These are phyloP conservation scores for Cystobasidium pallidum DNA, from an alignment of 1,284 basidiomycete genomes.

Conservation along the genomic window DNA sequence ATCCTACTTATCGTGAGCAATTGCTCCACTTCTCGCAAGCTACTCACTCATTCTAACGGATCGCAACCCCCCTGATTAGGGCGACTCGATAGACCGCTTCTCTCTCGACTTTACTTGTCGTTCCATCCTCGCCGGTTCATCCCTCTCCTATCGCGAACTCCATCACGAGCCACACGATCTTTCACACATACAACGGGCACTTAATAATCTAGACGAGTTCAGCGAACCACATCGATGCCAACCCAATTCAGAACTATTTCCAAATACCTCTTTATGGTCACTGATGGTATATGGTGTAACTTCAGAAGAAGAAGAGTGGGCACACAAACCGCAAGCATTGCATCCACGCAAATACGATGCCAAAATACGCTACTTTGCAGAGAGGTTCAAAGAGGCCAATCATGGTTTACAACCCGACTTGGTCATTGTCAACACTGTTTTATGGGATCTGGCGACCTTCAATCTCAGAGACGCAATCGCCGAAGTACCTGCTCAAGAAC, in stretches of 20 bases:
- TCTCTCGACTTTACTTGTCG: conserved; percentile 27
- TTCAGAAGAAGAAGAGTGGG: conserved; percentile 22
- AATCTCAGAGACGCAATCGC: conserved; percentile 27
- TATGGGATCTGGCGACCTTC: conserved; percentile 31
- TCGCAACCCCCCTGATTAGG: background rate
- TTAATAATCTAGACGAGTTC: conserved; percentile 26
- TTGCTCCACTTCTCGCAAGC: too few relatives aligned
- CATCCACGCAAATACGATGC: conserved; percentile 24
- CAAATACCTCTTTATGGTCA: conserved; percentile 17
- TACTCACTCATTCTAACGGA: background rate
- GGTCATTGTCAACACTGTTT: conserved; percentile 27
- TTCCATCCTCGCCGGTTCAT: background rate
- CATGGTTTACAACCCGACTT: conserved; percentile 21
- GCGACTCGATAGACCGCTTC: conserved; percentile 36
- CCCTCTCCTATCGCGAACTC: conserved; percentile 8
- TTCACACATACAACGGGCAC: background rate
- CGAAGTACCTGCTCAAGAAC: conserved; percentile 12
- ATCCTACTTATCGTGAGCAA: conserved; percentile 18
- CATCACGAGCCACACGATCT: conserved; percentile 28
- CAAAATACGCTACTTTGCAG: conserved; percentile 21
- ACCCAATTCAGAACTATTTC: background rate
- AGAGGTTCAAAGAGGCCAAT: conserved; percentile 3
- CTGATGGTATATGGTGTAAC: conserved; percentile 31
- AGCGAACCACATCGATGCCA: conserved; percentile 17
- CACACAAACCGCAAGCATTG: conserved; percentile 13